phyloP scores from a whole-genome alignment of 2,329 filamentous ascomycete species.

The Simplicillium sp. region DNA sequence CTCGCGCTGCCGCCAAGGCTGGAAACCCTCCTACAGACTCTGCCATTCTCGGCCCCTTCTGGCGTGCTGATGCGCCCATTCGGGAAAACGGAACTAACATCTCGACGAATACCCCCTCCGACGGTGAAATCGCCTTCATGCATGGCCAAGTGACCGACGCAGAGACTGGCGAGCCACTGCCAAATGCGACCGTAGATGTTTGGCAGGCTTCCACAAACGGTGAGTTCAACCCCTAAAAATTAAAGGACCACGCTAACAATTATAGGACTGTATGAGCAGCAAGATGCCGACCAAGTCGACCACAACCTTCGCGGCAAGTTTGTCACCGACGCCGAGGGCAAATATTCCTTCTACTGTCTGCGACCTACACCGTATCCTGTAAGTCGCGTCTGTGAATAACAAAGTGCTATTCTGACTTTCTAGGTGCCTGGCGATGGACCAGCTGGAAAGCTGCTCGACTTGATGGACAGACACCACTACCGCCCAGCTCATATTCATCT shows the following conservation, averaged over 20 bases:
- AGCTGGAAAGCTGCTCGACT: constrained; percentile 20
- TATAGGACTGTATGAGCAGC: constrained; percentile 55
- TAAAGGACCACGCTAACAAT: background rate
- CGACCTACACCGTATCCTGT: constrained; percentile 48
- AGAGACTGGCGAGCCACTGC: constrained; percentile 53
- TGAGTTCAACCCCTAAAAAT: constrained; percentile 4
- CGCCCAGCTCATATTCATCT: constrained; percentile 28
- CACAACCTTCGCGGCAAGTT: constrained; percentile 69
- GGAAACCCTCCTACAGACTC: constrained; percentile 49
- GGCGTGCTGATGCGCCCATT: constrained; percentile 61
- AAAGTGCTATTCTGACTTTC: background rate
- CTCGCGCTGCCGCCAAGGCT: constrained; percentile 35
- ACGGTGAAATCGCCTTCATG: constrained; percentile 49
- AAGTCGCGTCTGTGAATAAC: constrained; percentile 3
- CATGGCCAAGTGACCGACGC: constrained; percentile 50
- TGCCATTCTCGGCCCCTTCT: constrained; percentile 80
- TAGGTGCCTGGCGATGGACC: constrained; percentile 21
- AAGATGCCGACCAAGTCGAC: constrained; percentile 60
- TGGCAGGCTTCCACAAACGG: constrained; percentile 74
- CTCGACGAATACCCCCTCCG: constrained; percentile 38
- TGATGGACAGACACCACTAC: constrained; percentile 25
- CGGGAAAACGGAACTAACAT: constrained; percentile 63
- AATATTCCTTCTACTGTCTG: constrained; percentile 53
- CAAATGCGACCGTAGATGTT: constrained; percentile 59
- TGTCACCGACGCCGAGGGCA: constrained; percentile 53